Conservation (phyloP, 1,139 yeast species). For the Geotrichum restrictum region DNA sequence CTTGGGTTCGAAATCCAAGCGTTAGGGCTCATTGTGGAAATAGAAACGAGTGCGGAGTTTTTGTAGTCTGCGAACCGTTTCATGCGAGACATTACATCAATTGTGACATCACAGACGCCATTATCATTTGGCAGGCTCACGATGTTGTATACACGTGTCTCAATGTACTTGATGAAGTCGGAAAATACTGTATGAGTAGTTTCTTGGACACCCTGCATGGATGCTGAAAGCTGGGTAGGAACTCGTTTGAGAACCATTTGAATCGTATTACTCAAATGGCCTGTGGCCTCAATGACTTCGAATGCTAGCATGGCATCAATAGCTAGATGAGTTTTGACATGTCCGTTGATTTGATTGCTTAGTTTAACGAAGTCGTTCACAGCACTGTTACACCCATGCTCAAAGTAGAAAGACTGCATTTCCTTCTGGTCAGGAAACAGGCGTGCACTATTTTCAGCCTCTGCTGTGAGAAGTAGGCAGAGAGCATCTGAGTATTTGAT, state of each 20-base stretch:
- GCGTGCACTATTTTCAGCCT: slow-evolving; percentile 26
- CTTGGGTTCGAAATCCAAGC: slow-evolving; percentile 55
- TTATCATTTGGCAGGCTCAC: slow-evolving; percentile 53
- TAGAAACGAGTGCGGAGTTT: slow-evolving; percentile 51
- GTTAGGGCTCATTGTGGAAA: slow-evolving; percentile 52
- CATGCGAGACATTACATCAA: slow-evolving; percentile 60
- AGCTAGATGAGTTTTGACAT: slow-evolving; percentile 26
- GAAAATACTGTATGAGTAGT: slow-evolving; percentile 47
- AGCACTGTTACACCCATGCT: slow-evolving; percentile 39
- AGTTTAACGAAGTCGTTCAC: slow-evolving; percentile 39
- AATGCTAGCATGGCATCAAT: slow-evolving; percentile 31
- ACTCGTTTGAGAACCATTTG: slow-evolving; percentile 23
- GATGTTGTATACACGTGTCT: slow-evolving; percentile 45
- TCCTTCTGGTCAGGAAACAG: slow-evolving; percentile 26
- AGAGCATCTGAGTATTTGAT: slow-evolving; percentile 53
- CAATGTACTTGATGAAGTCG: slow-evolving; percentile 57
- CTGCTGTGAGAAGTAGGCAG: slow-evolving; percentile 41
- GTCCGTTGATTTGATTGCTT: slow-evolving; percentile 37
- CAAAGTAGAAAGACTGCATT: slow-evolving; percentile 35
- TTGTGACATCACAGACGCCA: slow-evolving; percentile 66
- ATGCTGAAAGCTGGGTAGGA: slow-evolving; percentile 27
- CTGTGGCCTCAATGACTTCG: slow-evolving; percentile 32
- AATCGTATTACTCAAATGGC: slow-evolving; percentile 23
- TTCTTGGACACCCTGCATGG: slow-evolving; percentile 26
- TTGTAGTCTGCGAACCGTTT: slow-evolving; percentile 63